Evolutionary conservation across 129 eudicot species (phyloP).

Genomic region (Chrysanthemum seticuspe): DNA sequence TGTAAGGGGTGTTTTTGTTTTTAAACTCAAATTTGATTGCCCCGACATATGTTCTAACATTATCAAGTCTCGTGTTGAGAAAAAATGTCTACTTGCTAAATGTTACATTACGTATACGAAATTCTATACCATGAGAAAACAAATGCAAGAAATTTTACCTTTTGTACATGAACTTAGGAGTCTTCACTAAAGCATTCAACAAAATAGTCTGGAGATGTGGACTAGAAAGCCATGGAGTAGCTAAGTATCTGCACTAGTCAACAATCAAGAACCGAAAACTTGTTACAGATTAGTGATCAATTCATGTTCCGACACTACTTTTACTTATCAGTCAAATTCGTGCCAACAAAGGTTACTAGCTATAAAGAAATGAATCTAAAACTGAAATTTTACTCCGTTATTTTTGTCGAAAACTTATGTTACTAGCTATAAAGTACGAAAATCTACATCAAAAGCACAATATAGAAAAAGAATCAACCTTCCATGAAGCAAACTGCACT

Average conservation of each 20-base stretch:
- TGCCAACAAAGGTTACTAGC: background rate
- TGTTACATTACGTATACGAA: too few species aligned
- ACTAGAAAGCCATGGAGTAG: constrained; percentile 96
- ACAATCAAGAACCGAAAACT: background rate
- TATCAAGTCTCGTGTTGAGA: too few species aligned
- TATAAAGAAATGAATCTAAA: too few species aligned
- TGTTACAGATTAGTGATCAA: background rate
- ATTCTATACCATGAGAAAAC: too few species aligned
- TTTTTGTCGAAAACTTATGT: too few species aligned
- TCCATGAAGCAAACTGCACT: constrained; percentile 77
- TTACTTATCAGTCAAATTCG: too few species aligned
- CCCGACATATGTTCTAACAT: too few species aligned
- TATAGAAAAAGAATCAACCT: constrained; percentile 40
- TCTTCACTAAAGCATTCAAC: constrained; percentile 52
- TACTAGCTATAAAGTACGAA: background rate
- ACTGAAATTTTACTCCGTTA: too few species aligned
- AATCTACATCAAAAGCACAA: background rate
- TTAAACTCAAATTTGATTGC: background rate
- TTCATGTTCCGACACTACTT: background rate
- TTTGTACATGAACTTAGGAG: constrained; percentile 60
- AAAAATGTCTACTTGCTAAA: too few species aligned
- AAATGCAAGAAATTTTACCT: constrained; percentile 43
- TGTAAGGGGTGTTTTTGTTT: too few species aligned
- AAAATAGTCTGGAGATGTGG: constrained; percentile 89
- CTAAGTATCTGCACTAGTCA: constrained; percentile 53